Conservation (phyloP, 768 basidiomycete species). For the Gautieria morchelliformis region DNA sequence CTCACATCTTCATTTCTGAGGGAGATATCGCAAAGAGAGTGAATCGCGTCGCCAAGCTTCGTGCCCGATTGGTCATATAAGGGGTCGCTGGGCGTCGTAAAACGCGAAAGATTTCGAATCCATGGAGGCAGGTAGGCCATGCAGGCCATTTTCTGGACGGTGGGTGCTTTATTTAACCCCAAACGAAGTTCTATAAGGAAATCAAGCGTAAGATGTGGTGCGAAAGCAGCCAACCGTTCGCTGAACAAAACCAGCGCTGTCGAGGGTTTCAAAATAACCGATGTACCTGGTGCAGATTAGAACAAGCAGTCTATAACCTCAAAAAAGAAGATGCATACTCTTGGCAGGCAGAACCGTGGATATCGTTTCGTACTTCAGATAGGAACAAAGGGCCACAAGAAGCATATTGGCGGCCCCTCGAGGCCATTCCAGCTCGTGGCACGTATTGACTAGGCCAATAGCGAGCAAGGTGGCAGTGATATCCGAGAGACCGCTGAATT, state of each 20-base stretch:
- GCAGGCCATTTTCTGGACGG: conserved; percentile 54
- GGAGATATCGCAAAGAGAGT: conserved; percentile 67
- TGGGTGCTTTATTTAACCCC: conserved; percentile 30
- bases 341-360: neutral
- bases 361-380: neutral
- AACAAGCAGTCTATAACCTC: conserved; percentile 54
- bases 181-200: conserved; percentile 75
- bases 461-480: conserved; percentile 79
- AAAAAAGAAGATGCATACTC: conserved; percentile 35
- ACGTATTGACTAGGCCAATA: conserved; percentile 72
- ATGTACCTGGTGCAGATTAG: neutral
- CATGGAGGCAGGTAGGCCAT: conserved; percentile 81
- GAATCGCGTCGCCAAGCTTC: conserved; percentile 68
- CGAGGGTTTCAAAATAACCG: neutral
- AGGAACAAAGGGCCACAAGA: conserved; percentile 66
- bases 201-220: conserved; percentile 79
- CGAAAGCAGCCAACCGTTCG: conserved; percentile 58
- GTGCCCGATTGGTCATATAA: conserved; percentile 52
- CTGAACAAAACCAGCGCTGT: conserved; percentile 65
- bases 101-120: conserved; percentile 70
- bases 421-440: conserved; percentile 64
- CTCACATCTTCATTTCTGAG: conserved; percentile 57
- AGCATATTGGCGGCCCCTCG: conserved; percentile 64
- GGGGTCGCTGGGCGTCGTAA: conserved; percentile 55
- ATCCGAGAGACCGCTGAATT: conserved; percentile 40